These are phyloP conservation scores for Botryobasidium botryosum DNA, from an alignment of 768 basidiomycete genomes.

Conservation along the genomic window DNA sequence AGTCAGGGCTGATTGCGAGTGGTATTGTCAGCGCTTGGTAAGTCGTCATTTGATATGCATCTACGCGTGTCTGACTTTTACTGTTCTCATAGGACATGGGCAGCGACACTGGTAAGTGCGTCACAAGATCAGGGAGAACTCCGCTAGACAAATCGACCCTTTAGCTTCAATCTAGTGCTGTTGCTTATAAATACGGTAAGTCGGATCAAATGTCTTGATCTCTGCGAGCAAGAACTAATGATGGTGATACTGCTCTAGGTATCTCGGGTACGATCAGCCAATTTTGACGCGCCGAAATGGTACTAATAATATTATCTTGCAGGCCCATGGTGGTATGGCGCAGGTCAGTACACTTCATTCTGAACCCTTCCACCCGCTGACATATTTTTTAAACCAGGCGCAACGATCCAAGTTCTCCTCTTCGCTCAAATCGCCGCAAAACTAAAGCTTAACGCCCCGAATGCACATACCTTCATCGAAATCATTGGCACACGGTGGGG, in stretches of 20 bases:
- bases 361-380: not conserved
- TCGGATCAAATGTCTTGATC: no score
- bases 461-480: slow-evolving; percentile 78
- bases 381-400: slow-evolving; percentile 1
- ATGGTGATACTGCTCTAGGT: slow-evolving; percentile 72
- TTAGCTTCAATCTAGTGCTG: slow-evolving; percentile 69
- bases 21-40: slow-evolving; percentile 93
- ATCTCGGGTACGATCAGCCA: not conserved
- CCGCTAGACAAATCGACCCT: slow-evolving; percentile 11
- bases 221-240: slow-evolving; percentile 42
- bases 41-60: slow-evolving; percentile 20
- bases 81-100: no score
- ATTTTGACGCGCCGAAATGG: not conserved
- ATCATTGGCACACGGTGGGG: slow-evolving; percentile 77
- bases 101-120: slow-evolving; percentile 63
- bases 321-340: slow-evolving; percentile 22
- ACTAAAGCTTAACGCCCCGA: slow-evolving; percentile 79
- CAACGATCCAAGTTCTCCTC: slow-evolving; percentile 39
- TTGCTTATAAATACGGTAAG: slow-evolving; percentile 75
- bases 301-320: no score
- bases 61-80: no score
- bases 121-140: no score
- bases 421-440: slow-evolving; percentile 86
- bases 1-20: slow-evolving; percentile 81
- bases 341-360: slow-evolving; percentile 22